A percentile compares a stretch with the other conserved stretches of the same genome.
These are phyloP conservation scores for Fusarium sp. DNA, from an alignment of 2,329 filamentous ascomycete genomes.

Conservation along the genomic window DNA sequence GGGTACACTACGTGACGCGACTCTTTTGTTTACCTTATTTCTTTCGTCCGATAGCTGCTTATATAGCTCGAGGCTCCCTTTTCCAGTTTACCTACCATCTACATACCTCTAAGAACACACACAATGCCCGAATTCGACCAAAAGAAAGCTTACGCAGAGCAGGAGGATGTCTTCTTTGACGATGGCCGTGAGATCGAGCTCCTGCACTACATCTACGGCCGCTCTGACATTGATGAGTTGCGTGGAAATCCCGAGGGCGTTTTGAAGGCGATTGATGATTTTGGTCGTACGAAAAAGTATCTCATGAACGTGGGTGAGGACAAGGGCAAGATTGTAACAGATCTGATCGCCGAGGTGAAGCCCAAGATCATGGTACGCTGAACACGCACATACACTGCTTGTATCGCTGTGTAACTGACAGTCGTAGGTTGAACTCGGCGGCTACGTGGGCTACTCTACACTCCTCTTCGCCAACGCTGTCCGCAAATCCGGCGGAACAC, in stretches of 20 bases:
- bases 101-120: background rate
- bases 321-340: conserved; percentile 79
- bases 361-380: conserved; percentile 73
- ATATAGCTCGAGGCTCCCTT: conserved; percentile 9
- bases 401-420: background rate
- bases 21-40: conserved; percentile 25
- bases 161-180: conserved; percentile 67
- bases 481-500: conserved; percentile 72
- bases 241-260: conserved; percentile 75
- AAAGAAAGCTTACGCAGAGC: conserved; percentile 58
- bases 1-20: conserved; percentile 42
- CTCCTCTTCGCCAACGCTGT: conserved; percentile 81
- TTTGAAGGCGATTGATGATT: conserved; percentile 80
- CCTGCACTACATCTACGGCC: conserved; percentile 76
- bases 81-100: background rate
- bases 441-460: conserved; percentile 86
- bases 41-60: conserved; percentile 1
- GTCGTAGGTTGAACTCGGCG: conserved; percentile 78
- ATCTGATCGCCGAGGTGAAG: conserved; percentile 76
- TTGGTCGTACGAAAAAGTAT: conserved; percentile 70
- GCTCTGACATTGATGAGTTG: conserved; percentile 73
- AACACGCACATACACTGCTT: background rate
- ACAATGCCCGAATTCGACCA: conserved; percentile 54
- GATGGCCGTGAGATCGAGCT: conserved; percentile 83
- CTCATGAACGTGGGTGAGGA: conserved; percentile 86